Conservation (phyloP, 2,329 filamentous ascomycete species). For the Stachybotrys chartarum region DNA sequence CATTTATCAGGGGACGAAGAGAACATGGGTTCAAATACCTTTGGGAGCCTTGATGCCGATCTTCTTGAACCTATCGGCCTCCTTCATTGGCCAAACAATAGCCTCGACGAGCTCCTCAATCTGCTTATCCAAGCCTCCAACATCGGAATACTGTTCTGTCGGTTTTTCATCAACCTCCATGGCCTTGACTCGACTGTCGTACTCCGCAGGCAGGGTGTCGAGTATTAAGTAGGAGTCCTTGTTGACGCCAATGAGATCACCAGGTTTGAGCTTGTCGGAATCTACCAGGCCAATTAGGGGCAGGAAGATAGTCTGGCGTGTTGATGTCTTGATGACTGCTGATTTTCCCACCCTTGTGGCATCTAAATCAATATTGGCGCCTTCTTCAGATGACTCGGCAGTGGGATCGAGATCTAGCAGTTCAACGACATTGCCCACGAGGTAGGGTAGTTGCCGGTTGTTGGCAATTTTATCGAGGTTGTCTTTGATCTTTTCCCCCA, state of each 20-base stretch:
- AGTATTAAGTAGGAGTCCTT: slow-evolving; percentile 98
- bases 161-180: slow-evolving; percentile 99
- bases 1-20: neutral
- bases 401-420: slow-evolving; percentile 94
- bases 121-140: slow-evolving; percentile 96
- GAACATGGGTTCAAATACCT: slow-evolving; percentile 46
- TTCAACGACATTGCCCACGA: slow-evolving; percentile 97
- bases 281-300: slow-evolving; percentile 96
- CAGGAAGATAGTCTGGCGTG: slow-evolving; percentile 95
- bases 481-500: slow-evolving; percentile 99
- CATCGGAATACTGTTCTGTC: slow-evolving; percentile 97
- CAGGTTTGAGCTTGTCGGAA: slow-evolving; percentile 88
- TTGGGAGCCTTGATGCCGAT: slow-evolving; percentile 99
- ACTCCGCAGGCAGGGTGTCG: slow-evolving; percentile 94
- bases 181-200: slow-evolving; percentile 97
- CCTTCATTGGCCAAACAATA: slow-evolving; percentile 99
- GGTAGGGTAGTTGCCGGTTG: slow-evolving; percentile 95
- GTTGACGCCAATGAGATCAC: slow-evolving; percentile 95
- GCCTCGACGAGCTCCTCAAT: slow-evolving; percentile 98
- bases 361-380: slow-evolving; percentile 96
- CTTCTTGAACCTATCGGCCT: slow-evolving; percentile 98
- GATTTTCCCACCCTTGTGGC: slow-evolving; percentile 96
- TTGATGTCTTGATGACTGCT: slow-evolving; percentile 98
- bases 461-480: slow-evolving; percentile 99
- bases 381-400: slow-evolving; percentile 92